Conservation (phyloP, 495 filamentous ascomycete genomes). For the Tricharina praecox region DNA sequence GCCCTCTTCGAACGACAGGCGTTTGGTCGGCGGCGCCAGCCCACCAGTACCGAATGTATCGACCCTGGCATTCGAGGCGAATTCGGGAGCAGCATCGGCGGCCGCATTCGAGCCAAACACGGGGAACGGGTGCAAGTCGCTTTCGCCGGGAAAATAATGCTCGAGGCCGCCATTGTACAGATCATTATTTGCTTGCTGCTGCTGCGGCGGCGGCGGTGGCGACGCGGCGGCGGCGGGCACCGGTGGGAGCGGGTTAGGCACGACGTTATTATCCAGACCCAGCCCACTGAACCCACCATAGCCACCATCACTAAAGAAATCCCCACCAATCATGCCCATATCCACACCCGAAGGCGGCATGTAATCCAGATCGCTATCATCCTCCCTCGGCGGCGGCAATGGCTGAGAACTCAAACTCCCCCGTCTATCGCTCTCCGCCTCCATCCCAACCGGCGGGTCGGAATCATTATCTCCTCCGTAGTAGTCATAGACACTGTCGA, state of each 20-base stretch:
- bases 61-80: too few relatives aligned
- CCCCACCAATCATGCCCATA: slow-evolving; percentile 44
- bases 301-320: slow-evolving; percentile 17
- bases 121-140: slow-evolving; percentile 45
- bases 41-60: slow-evolving; percentile 80
- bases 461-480: slow-evolving; percentile 60
- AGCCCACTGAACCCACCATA: too few relatives aligned
- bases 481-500: slow-evolving; percentile 24
- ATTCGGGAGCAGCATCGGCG: too few relatives aligned
- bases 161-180: too few relatives aligned
- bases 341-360: slow-evolving; percentile 45
- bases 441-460: slow-evolving; percentile 75
- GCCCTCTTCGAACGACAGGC: slow-evolving; percentile 85
- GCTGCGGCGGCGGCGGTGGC: too few relatives aligned
- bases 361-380: slow-evolving; percentile 53
- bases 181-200: too few relatives aligned
- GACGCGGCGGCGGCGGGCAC: too few relatives aligned
- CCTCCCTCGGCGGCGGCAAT: slow-evolving; percentile 30
- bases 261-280: too few relatives aligned
- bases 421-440: slow-evolving; percentile 12
- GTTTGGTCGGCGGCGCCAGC: slow-evolving; percentile 49
- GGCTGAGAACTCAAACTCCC: slow-evolving; percentile 11
- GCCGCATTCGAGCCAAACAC: slow-evolving; percentile 36
- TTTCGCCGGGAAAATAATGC: slow-evolving; percentile 33
- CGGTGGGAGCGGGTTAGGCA: too few relatives aligned